Evolutionary conservation across 116 monocot genomes (phyloP), one percentile per base, ranked within the genome.

Genomic region (Cymodocea nodosa): DNA sequence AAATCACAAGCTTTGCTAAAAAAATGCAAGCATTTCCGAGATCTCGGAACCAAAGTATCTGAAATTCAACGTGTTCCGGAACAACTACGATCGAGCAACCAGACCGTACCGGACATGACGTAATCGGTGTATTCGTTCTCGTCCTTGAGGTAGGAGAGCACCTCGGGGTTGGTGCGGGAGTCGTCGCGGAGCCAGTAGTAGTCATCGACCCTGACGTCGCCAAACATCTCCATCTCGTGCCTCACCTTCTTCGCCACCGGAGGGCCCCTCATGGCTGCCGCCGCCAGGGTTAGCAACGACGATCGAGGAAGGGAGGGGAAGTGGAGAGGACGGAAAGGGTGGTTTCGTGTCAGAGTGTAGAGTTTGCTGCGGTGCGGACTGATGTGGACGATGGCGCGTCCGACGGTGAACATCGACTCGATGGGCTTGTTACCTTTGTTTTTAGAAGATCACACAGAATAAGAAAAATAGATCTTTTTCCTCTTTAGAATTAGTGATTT

Each of bases 111-210:
- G 2, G 92, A 78, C 99, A 89, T 89, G 56, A 85, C 70, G 71
- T 56, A 37, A 30, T 81, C 73, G 30, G 87, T 81, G 73, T 92
- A 81, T 5, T 77, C 80, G 62, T 99, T 99, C 83, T 99, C 99
- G 61, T 72, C 73, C 40, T 74, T 73, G 69, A 99, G 82, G 37
- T 99, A 69, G 23, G 77, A 53, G 19, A 99, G 72, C 44, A 99
- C 77, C 8, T 89, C 89, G 14, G 84, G 81, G 62, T 84, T 56
- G 18, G 79, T 70, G 44, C 92, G 82, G 48, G 85, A 92, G 62
- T 99, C 99, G 65, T 99, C 92, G 15, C 99, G 86, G 60, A 99
- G 85, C 99, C 99, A 99, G 75, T 99, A 92, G 76, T 92, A 92
- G 59, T 99, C 68, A 75, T 99, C 99, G 64, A 73, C 77, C 56